Conservation (phyloP, 179 eudicot genomes). For the Pouteria campechiana region DNA sequence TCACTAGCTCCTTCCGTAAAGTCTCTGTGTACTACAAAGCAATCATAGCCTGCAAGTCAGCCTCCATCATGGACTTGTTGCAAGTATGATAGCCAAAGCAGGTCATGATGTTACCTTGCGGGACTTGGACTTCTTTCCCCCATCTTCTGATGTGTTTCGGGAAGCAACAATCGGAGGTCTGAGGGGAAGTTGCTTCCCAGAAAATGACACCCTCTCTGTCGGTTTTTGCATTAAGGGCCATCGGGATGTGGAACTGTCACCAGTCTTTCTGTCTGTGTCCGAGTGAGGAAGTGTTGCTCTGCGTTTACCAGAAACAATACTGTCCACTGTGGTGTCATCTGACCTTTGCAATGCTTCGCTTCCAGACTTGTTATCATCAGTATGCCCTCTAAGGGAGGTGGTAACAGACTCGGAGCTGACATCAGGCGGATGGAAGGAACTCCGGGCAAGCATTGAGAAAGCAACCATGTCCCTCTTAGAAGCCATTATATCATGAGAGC, state of each 20-base stretch:
- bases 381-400: slow-evolving; percentile 63
- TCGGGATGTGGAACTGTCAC: slow-evolving; percentile 77
- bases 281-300: slow-evolving; percentile 46
- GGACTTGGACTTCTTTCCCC: slow-evolving; percentile 33
- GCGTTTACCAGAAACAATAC: slow-evolving; percentile 57
- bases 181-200: slow-evolving; percentile 80
- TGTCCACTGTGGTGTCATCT: slow-evolving; percentile 84
- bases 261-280: slow-evolving; percentile 68
- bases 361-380: slow-evolving; percentile 67
- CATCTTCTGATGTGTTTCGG: slow-evolving; percentile 36
- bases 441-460: slow-evolving; percentile 45
- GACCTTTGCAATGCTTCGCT: slow-evolving; percentile 75
- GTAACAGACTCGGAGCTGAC: slow-evolving; percentile 95
- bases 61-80: too few relatives aligned
- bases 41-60: background rate
- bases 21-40: slow-evolving; percentile 48
- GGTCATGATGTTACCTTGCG: slow-evolving; percentile 30
- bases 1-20: slow-evolving; percentile 71
- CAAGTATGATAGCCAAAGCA: background rate
- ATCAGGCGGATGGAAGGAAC: slow-evolving; percentile 52
- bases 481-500: slow-evolving; percentile 66
- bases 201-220: slow-evolving; percentile 44
- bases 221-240: slow-evolving; percentile 43
- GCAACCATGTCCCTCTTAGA: slow-evolving; percentile 51
- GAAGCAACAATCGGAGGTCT: slow-evolving; percentile 36